Conservation (phyloP, 129 eudicot species). For the Logfia minima region DNA sequence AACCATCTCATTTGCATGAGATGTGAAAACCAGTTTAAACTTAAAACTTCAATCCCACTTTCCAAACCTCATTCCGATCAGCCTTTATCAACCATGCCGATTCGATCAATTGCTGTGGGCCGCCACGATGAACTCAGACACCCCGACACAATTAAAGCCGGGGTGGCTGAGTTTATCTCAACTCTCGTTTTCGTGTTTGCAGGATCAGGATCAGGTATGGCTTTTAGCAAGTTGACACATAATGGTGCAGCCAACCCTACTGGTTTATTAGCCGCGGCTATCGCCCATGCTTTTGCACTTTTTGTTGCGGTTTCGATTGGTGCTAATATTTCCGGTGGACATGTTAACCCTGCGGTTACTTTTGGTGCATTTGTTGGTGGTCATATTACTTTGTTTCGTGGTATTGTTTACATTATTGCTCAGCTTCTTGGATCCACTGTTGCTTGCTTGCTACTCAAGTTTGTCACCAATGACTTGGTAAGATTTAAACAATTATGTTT, state of each 20-base stretch:
- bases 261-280: constrained; percentile 44
- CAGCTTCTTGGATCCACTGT: constrained; percentile 59
- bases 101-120: constrained; percentile 48
- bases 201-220: constrained; percentile 66
- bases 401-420: constrained; percentile 48
- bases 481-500: neutral
- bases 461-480: constrained; percentile 49
- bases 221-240: constrained; percentile 43
- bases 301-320: constrained; percentile 52
- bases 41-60: neutral
- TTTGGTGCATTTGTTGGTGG: constrained; percentile 69
- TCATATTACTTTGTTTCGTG: constrained; percentile 45
- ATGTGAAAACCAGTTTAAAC: constrained; percentile 17
- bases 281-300: constrained; percentile 53
- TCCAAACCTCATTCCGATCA: constrained; percentile 1
- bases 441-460: constrained; percentile 62
- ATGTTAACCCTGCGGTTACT: constrained; percentile 62
- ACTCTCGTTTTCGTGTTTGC: constrained; percentile 56
- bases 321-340: constrained; percentile 64
- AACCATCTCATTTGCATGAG: constrained; percentile 33
- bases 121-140: constrained; percentile 35
- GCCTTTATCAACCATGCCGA: constrained; percentile 37
- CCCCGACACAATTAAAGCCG: constrained; percentile 53
- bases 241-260: constrained; percentile 45
- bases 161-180: constrained; percentile 57